Base-by-base conservation (phyloP, 768 basidiomycete genomes). In the Pleurotus sapidus region DNA sequence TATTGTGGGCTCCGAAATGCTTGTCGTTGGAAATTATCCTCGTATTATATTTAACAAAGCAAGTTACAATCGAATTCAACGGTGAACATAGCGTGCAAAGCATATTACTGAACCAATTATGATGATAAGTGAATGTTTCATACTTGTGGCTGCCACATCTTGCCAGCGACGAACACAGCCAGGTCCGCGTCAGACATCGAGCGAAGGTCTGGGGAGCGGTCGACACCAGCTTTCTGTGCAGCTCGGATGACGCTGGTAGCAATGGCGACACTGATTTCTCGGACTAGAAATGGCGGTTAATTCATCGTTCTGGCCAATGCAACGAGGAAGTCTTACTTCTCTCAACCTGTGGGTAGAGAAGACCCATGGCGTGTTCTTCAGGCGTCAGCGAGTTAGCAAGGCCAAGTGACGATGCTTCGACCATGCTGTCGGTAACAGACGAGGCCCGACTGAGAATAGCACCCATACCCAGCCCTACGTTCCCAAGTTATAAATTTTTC, bases 361-460 rank as follows among this genome's bases (percentile, higher is more conserved):
- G 77, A 45, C 83, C 88, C 42, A 73, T 64, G 2, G 74, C 77
- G 42, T 72, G 78, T 72, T 97, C 95, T 37, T 90, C 87, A 11
- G 68, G 62, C 1, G 82, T 92, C 42, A 95, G 77, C 3, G 90
- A 83, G 57, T 86, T 72, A 3, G 91, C 87, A 40, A 97, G 80
- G 5, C 91, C 92, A 25, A 91, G 78, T 3, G 93, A 88, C 11
- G 90, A 82, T 4, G 92, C 89, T 68, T 96, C 93, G 23, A 97
- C 88, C 91, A 98, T 94, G 60, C 77, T 77, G 67, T 94, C 90
- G 2, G 92, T 91, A 46, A 97, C 87, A 27, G 75, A 74, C 1
- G 78, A 75, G 17, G 85, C 88, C 42, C 84, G 81, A 56, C 84
- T 77, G 49, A 94, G 75, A 67, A 94, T 89, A 7, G 87, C 78